phyloP scores from a whole-genome alignment of 306 rosid genomes.

The Clitoria ternatea region DNA sequence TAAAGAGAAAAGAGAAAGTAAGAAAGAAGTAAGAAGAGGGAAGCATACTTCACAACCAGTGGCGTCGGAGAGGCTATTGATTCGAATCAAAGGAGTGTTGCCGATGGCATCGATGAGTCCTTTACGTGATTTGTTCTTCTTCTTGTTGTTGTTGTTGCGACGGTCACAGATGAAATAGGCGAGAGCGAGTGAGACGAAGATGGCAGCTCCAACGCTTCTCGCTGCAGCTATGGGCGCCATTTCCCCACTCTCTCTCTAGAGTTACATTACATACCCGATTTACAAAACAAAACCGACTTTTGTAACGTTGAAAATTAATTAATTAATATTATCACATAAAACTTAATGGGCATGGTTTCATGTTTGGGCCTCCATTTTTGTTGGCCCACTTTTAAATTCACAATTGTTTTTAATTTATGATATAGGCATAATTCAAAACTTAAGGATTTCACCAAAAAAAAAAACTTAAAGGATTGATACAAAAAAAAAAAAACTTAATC shows the following conservation, averaged over 20 bases:
- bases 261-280: no score
- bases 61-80: slow-evolving; percentile 85
- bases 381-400: no score
- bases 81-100: slow-evolving; percentile 83
- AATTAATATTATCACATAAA: no score
- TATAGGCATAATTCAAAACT: no score
- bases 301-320: no score
- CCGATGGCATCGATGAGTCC: slow-evolving; percentile 81
- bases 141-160: slow-evolving; percentile 17
- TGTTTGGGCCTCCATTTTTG: no score
- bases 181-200: slow-evolving; percentile 37
- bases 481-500: no score
- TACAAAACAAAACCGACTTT: no score
- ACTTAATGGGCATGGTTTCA: no score
- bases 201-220: slow-evolving; percentile 41
- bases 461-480: no score
- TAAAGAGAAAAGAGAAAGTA: not conserved
- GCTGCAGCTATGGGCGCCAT: slow-evolving; percentile 67
- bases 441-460: no score
- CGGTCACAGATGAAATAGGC: slow-evolving; percentile 41
- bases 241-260: not conserved
- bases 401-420: no score
- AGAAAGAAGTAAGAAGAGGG: not conserved
- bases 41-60: slow-evolving; percentile 73
- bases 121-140: slow-evolving; percentile 25